Base-by-base conservation (phyloP, 257 asterid species). In the Nyctanthes arbortristis region DNA sequence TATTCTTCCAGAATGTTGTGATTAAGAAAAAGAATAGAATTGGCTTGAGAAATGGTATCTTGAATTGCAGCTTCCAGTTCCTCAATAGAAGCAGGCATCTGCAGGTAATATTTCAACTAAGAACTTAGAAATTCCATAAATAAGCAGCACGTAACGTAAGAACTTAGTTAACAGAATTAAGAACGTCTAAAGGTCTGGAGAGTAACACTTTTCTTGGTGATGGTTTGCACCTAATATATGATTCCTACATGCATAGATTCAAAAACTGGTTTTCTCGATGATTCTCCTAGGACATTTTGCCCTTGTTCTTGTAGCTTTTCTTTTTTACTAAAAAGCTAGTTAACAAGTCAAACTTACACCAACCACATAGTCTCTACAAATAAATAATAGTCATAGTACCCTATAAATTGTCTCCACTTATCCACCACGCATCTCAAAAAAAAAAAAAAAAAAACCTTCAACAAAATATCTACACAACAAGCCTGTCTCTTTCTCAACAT, bases 61-160 rank as follows among this genome's bases (percentile, higher is more conserved):
- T 85, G 88, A 69, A 93, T 87, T 55, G 96, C 89, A 67, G 92
- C 94, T 78, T 83, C 88, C 85, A 93, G 68, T 54, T 93, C 99
- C 77, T 91, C 99, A 59, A 91, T 67, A 20, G 99, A 89, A 70
- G 89, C 75, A 63, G 99, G 99, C 99, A 93, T 84, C 98, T 93
- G 85, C 78, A 75, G 63, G 80, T 24, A 75, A 52, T 31, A 70
- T 66, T 34, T 68, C 33, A 32, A 40, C 61, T 68, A 63, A 73
- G 72, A 70, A 75, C 22, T 28, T 24, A 30, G 57, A 37, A 72
- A 73, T 47, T 61, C 54, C 71, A 52, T 60, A 79, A 61, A 62
- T 40, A 37, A 62, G 24, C 24, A 74, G 66, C 82, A 77, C 25
- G 24, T 56, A 55, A 65, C 32, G 61, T 47, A 66, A 59, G 37